These are phyloP conservation scores for Podospora didyma DNA, from an alignment of 495 filamentous ascomycete species.

Conservation along the genomic window DNA sequence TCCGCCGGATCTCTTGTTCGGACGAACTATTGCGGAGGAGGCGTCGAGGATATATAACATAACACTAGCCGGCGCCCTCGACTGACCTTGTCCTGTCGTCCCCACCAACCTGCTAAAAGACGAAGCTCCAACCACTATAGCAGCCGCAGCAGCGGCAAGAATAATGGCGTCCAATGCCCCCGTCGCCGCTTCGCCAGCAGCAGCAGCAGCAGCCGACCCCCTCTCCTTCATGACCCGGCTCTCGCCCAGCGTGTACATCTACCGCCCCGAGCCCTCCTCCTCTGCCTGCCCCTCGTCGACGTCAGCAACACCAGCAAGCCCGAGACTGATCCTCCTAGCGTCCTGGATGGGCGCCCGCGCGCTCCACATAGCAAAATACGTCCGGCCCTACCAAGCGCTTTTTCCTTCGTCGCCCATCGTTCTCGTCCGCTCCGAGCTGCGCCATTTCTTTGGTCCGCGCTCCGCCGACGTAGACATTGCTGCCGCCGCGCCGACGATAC, in stretches of 20 bases:
- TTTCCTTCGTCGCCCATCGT: slow-evolving; percentile 39
- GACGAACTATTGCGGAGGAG: no score
- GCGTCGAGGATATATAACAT: no score
- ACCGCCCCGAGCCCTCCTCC: slow-evolving; percentile 22
- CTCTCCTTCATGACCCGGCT: slow-evolving; percentile 35
- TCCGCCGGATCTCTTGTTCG: no score
- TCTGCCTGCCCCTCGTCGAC: background rate
- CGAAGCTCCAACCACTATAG: no score
- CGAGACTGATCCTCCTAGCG: slow-evolving; percentile 39
- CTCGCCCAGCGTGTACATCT: slow-evolving; percentile 31
- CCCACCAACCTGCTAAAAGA: no score
- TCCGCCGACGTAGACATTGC: slow-evolving; percentile 10
- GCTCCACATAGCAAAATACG: slow-evolving; percentile 43
- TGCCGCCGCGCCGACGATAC: slow-evolving; percentile 17
- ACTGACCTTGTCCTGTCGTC: no score
- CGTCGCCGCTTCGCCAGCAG: no score
- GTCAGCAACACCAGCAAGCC: background rate
- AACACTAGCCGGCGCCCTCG: no score
- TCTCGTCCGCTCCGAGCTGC: slow-evolving; percentile 32
- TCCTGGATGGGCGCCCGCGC: slow-evolving; percentile 45
- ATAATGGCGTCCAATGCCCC: slow-evolving; percentile 22
- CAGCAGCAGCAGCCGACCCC: no score
- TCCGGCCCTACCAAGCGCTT: slow-evolving; percentile 33
- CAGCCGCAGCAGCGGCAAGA: no score
- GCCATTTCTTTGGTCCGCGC: slow-evolving; percentile 22